These are phyloP conservation scores for Oenanthe sinensis DNA, from an alignment of 129 eudicot genomes.

Conservation along the genomic window DNA sequence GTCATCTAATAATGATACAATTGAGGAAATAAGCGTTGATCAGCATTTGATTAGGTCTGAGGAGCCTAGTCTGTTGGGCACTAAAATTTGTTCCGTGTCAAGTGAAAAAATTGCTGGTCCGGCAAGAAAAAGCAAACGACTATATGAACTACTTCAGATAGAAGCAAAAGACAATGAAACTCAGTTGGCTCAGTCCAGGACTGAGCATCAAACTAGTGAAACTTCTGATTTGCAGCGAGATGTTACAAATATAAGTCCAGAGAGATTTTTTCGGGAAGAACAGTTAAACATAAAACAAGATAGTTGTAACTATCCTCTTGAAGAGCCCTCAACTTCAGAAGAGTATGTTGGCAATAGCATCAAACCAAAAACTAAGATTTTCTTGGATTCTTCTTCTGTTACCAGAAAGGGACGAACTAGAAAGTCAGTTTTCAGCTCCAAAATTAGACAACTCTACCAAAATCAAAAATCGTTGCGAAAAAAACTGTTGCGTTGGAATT, in stretches of 20 bases:
- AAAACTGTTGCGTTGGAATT: slow-evolving; percentile 19
- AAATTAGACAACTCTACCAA: slow-evolving; percentile 5
- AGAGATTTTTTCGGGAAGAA: slow-evolving; percentile 1
- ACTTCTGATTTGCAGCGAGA: neutral
- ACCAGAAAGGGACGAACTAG: slow-evolving; percentile 1
- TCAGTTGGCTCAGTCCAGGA: neutral
- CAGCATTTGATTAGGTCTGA: slow-evolving; percentile 6
- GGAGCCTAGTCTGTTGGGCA: neutral
- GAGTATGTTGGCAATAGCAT: neutral
- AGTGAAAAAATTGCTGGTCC: neutral
- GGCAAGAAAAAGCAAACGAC: slow-evolving; percentile 9
- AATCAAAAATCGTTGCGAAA: slow-evolving; percentile 12
- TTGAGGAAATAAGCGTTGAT: neutral
- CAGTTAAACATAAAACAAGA: neutral
- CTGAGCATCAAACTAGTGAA: neutral
- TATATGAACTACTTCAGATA: slow-evolving; percentile 19
- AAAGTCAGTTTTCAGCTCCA: slow-evolving; percentile 8
- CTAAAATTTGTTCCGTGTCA: neutral
- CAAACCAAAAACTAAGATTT: neutral
- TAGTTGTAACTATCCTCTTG: slow-evolving; percentile 1
- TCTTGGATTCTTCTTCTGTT: slow-evolving; percentile 6
- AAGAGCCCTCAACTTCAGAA: slow-evolving; percentile 13
- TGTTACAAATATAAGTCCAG: neutral
- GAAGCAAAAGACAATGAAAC: slow-evolving; percentile 12
- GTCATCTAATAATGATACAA: neutral